Evolutionary conservation across 805 yeast species (phyloP).

Genomic region (Nakazawaea ernobii): DNA sequence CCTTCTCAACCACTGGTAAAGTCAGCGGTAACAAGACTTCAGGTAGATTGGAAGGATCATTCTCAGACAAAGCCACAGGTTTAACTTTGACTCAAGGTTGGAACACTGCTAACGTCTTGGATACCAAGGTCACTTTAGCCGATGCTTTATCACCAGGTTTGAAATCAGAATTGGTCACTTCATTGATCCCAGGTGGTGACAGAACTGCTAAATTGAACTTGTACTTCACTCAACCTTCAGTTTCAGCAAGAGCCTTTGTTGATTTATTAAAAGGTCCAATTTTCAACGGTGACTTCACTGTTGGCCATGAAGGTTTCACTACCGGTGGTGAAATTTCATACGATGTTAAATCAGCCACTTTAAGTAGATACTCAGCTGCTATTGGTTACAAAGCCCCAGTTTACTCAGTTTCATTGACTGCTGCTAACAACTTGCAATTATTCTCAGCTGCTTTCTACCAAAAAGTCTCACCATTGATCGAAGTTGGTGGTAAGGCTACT

Average conservation of each 20-base stretch:
- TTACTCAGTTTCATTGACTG: constrained; percentile 80
- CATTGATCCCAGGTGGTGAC: constrained; percentile 75
- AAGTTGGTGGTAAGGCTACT: constrained; percentile 97
- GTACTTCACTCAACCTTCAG: constrained; percentile 86
- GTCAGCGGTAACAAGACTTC: constrained; percentile 75
- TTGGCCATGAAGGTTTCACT: constrained; percentile 94
- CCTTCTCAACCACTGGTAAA: constrained; percentile 92
- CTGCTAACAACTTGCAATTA: constrained; percentile 80
- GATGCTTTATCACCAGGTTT: constrained; percentile 93
- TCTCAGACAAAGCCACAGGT: constrained; percentile 88
- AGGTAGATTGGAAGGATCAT: constrained; percentile 87
- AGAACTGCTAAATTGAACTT: constrained; percentile 84
- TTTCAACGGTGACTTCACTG: constrained; percentile 90
- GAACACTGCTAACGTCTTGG: constrained; percentile 88
- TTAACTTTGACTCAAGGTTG: constrained; percentile 95
- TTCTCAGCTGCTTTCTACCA: constrained; percentile 97
- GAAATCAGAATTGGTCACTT: constrained; percentile 85
- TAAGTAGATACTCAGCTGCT: constrained; percentile 91
- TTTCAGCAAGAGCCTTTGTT: constrained; percentile 91
- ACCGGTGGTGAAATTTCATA: constrained; percentile 97
- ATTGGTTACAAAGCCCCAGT: constrained; percentile 87
- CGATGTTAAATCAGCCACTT: constrained; percentile 88
- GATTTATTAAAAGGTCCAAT: constrained; percentile 94
- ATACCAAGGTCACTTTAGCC: constrained; percentile 88
- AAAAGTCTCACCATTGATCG: constrained; percentile 83